Base-by-base conservation (phyloP, 306 rosid genomes). In the Inga laurina region DNA sequence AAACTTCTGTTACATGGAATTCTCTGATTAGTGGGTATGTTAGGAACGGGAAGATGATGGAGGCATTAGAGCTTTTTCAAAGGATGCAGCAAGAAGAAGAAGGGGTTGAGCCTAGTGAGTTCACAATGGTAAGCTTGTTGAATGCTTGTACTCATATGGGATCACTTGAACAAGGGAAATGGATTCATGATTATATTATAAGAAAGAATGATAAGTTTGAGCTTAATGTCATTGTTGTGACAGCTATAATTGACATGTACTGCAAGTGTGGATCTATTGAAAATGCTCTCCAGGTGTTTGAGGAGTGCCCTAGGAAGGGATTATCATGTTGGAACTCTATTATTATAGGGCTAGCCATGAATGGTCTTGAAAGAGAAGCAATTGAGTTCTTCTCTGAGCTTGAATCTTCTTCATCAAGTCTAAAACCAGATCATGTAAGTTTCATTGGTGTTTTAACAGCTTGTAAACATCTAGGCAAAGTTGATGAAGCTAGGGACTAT, bases 101-200 rank as follows among this genome's bases (percentile, higher is more conserved):
- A 77, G 70, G 83, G 74, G 71, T 93, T 77, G 82, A 83, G 84
- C 90, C 93, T 21, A 88, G 93, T 80, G 95, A 92, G 74, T 92
- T 89, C 71, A 96, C 97, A 76, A 96, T 91, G 99, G 98, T 94
- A 75, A 96, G 98, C 59, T 87, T 96, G 89, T 86, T 94, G 65
- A 93, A 90, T 82, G 92, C 94, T 64, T 96, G 94, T 69, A 94
- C 97, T 76, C 88, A 90, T 22, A 82, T 96, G n/a, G 99, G 98
- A 71, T 91, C 97, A 77, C 92, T 94, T 52, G 82, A 74, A 77
- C 92, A 90, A 82, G 98, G 97, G 64, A 86, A 89, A 89, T 91
- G 99, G 97, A 86, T 92, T 88, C 93, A 89, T 84, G 88, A 86
- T 32, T 94, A 90, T 81, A 84, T 92, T 43, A 84, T 91, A 44